Conservation (phyloP, 768 basidiomycete genomes). For the Artomyces pyxidatus region DNA sequence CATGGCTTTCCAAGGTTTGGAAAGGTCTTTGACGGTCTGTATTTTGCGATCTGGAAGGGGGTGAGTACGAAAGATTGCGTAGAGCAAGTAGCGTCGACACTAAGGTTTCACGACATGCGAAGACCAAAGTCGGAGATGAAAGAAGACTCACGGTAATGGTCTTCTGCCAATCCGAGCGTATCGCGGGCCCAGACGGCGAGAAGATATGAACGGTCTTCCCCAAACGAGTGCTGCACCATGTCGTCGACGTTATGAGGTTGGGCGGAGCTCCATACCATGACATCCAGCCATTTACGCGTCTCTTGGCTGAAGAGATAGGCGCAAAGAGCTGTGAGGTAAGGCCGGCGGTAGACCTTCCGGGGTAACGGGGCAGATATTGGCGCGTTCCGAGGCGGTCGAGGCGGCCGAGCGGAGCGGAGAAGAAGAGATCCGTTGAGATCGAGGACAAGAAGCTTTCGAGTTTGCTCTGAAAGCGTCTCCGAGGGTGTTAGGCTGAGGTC, state of each 20-base stretch:
- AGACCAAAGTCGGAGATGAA: neutral
- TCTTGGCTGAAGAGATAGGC: conserved; percentile 53
- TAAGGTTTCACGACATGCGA: neutral
- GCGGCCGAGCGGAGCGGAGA: conserved; percentile 38
- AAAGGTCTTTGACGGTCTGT: conserved; percentile 69
- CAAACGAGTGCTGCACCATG: conserved; percentile 65
- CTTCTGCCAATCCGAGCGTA: conserved; percentile 54
- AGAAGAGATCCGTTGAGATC: conserved; percentile 75
- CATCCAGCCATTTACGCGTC: conserved; percentile 64
- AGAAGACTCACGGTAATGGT: conserved; percentile 59
- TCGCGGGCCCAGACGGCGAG: conserved; percentile 75
- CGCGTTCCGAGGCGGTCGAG: neutral
- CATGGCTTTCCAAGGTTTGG: conserved; percentile 54
- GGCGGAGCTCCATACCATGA: conserved; percentile 87
- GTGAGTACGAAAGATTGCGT: conserved; percentile 12
- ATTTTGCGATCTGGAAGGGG: conserved; percentile 24
- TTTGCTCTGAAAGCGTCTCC: conserved; percentile 18
- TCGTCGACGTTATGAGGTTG: conserved; percentile 71
- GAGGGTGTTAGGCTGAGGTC: conserved; percentile 25
- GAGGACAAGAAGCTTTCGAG: conserved; percentile 62
- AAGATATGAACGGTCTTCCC: conserved; percentile 30
- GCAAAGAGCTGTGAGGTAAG: conserved; percentile 55
- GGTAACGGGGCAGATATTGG: conserved; percentile 13
- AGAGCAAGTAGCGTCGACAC: neutral
- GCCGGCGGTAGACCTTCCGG: conserved; percentile 47